A percentile compares a stretch with the other conserved stretches of the same genome.
Conservation (phyloP, 208 protist species). For the Wallacemonas rigidus region DNA sequence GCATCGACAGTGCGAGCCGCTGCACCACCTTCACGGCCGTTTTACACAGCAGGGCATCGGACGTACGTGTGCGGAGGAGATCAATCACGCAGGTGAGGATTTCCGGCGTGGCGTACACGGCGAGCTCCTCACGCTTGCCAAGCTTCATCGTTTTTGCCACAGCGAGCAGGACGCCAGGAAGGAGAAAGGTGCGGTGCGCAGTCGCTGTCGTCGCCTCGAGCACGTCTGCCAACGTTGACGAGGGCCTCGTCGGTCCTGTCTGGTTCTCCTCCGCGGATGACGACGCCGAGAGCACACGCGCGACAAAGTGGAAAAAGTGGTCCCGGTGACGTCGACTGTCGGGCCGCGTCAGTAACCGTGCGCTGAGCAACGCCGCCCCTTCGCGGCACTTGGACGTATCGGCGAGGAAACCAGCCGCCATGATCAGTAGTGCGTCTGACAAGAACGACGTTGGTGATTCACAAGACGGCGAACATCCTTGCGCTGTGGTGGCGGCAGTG, state of each 20-base stretch:
- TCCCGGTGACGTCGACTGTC: slow-evolving; percentile 72
- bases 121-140: slow-evolving; percentile 87
- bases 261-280: not conserved
- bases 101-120: slow-evolving; percentile 42
- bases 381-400: slow-evolving; percentile 92
- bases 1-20: slow-evolving; percentile 87
- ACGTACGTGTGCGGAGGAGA: slow-evolving; percentile 28
- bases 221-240: slow-evolving; percentile 19
- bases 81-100: slow-evolving; percentile 48
- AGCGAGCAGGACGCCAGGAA: slow-evolving; percentile 84
- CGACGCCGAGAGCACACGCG: slow-evolving; percentile 27
- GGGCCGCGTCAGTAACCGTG: slow-evolving; percentile 89
- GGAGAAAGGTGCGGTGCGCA: slow-evolving; percentile 21
- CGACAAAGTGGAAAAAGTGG: slow-evolving; percentile 67
- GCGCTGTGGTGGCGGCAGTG: no score
- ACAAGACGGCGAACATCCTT: no score
- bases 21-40: slow-evolving; percentile 90
- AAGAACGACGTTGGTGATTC: slow-evolving; percentile 15
- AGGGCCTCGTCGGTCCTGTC: not conserved
- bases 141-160: slow-evolving; percentile 93
- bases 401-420: slow-evolving; percentile 67
- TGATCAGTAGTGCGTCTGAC: slow-evolving; percentile 65
- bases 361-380: slow-evolving; percentile 88
- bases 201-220: slow-evolving; percentile 3
- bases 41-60: slow-evolving; percentile 83